phyloP scores from a whole-genome alignment of 2,329 filamentous ascomycete species.

The Claviceps spartinae region DNA sequence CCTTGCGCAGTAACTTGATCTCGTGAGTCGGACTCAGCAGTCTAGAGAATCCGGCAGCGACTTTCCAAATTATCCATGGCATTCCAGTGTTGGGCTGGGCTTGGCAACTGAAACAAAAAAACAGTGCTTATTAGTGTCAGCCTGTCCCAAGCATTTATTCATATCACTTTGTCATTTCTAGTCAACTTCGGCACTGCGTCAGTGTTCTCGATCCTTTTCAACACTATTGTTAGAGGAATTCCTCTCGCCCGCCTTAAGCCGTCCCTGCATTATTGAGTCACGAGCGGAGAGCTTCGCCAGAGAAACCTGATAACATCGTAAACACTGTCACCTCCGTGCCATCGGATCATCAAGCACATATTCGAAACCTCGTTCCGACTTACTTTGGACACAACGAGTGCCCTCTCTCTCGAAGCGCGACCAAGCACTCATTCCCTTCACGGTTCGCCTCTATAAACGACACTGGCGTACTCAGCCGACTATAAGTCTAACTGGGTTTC shows the following conservation, averaged over 20 bases:
- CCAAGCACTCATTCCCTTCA: too few relatives aligned
- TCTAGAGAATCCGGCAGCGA: neutral
- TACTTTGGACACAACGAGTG: too few relatives aligned
- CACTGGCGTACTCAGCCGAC: too few relatives aligned
- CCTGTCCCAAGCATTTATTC: neutral
- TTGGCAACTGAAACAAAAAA: neutral
- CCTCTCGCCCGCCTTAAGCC: neutral
- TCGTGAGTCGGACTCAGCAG: neutral
- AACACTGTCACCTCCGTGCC: neutral
- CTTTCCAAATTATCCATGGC: neutral
- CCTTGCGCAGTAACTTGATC: neutral
- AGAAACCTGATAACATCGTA: neutral
- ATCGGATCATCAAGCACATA: neutral
- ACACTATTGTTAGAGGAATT: neutral
- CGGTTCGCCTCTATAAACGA: too few relatives aligned
- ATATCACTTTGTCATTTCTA: neutral
- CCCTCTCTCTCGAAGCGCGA: too few relatives aligned
- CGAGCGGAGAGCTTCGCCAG: neutral
- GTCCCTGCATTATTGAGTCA: neutral
- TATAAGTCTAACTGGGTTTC: too few relatives aligned
- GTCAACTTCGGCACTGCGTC: neutral
- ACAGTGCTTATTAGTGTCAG: neutral
- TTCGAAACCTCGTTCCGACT: too few relatives aligned
- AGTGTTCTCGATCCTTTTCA: neutral
- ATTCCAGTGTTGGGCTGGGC: constrained; percentile 4